Base-by-base conservation (phyloP, 2,329 filamentous ascomycete species). In the Colletotrichum gloeosporioides region DNA sequence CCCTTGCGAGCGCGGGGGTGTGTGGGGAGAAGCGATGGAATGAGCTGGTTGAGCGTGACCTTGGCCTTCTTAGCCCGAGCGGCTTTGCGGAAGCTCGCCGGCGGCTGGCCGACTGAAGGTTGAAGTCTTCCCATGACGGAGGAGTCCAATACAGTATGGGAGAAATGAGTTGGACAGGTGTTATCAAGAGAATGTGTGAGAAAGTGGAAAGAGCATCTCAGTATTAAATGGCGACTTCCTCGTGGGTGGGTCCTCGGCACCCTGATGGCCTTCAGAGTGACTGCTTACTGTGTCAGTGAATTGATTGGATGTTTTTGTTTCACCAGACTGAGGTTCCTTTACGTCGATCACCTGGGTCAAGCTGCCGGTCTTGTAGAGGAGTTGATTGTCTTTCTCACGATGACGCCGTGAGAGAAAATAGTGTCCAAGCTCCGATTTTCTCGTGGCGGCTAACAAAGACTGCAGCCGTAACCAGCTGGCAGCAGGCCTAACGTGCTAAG, bases 41-140 rank as follows among this genome's bases (percentile, higher is more conserved):
- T 89, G n/a, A 87, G 85, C 79, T 89, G 90, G 82, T 92, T 92
- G 75, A 93, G 82, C 4, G 91, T 92, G 10, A 89, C 85, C 69
- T 88, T 89, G 34, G 90, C 91, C 73, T 87, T 85, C 79, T 92
- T 92, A 16, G 93, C 88, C 44, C 89, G 88, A 3, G 85, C 83
- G 3, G 76, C 76, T 16, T 70, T 67, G 4, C 76, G 73, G 44
- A 78, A 78, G 22, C 66, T 68, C 8, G 77, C 77, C 15, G 77
- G 77, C 3, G 77, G 75, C 29, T 69, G 77, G 16, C 75, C 77
- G 10, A 75, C 34, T 8, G 77, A 77, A 6, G 75, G 77, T 15
- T 78, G 77, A 3, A 70, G 69, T 39, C 77, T 57, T 5, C 77
- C 77, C 77, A 78, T 78, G 16, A 18, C 59, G 13, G 9, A 15